Percentiles rank a stretch among this genome's conserved stretches.
Evolutionary conservation across 495 filamentous ascomycete genomes (phyloP).

Genomic region (Ramalina peruviana): DNA sequence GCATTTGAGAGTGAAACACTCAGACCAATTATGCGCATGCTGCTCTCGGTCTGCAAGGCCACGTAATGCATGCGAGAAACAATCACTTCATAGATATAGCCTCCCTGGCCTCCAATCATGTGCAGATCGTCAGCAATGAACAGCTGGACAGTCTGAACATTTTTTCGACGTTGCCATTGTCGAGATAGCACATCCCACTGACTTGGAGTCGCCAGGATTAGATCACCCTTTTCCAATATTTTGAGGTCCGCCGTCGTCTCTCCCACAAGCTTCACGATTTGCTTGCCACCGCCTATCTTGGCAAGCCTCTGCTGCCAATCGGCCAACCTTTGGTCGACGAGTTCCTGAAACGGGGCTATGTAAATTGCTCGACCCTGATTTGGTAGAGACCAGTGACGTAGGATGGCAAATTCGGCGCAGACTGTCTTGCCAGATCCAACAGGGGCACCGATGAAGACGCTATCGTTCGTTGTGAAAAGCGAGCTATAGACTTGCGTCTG

Average conservation of each 20-base stretch:
- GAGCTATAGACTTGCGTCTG: conserved; percentile 96
- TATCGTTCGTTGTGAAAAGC: conserved; percentile 78
- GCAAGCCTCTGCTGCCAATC: conserved; percentile 74
- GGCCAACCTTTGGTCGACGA: conserved; percentile 63
- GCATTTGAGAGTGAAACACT: conserved; percentile 89
- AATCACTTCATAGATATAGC: conserved; percentile 88
- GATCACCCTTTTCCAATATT: conserved; percentile 73
- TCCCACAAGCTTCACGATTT: conserved; percentile 85
- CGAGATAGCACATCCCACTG: conserved; percentile 96
- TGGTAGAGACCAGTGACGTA: conserved; percentile 70
- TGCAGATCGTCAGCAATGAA: conserved; percentile 96
- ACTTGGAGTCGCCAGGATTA: conserved; percentile 79
- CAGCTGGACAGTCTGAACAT: conserved; percentile 76
- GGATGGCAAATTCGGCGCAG: conserved; percentile 84
- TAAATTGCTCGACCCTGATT: conserved; percentile 77
- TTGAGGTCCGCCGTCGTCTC: conserved; percentile 88
- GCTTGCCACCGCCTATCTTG: conserved; percentile 67
- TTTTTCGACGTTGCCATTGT: conserved; percentile 91
- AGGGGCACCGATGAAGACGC: conserved; percentile 78
- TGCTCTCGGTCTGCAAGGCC: conserved; percentile 68
- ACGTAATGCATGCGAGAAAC: conserved; percentile 98
- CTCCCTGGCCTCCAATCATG: conserved; percentile 79
- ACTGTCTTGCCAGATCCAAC: conserved; percentile 93
- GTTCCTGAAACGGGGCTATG: conserved; percentile 89
- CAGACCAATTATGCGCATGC: conserved; percentile 78